Evolutionary conservation across 2,329 filamentous ascomycete species (phyloP).

Genomic region (Penicillium expansum): DNA sequence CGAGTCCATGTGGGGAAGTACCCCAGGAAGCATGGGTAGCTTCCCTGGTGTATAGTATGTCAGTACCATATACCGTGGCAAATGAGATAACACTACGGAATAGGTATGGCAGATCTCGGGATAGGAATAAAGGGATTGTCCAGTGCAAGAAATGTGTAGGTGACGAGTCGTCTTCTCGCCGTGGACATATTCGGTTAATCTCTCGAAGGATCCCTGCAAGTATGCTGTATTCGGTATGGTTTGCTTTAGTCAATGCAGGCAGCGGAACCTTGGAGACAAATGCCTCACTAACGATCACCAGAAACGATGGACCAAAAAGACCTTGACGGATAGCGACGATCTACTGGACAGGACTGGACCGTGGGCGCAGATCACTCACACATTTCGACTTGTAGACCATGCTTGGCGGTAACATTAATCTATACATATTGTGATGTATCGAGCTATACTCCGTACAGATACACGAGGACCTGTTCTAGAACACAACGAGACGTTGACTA

Average conservation of each 20-base stretch:
- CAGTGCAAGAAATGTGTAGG: neutral
- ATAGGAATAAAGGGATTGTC: neutral
- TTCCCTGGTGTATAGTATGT: neutral
- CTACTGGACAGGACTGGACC: neutral
- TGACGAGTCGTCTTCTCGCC: neutral
- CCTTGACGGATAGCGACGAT: neutral
- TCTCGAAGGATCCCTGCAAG: neutral
- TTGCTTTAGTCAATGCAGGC: neutral
- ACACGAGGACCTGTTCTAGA: neutral
- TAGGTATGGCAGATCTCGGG: neutral
- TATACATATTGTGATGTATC: neutral
- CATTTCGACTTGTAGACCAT: neutral
- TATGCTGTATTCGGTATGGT: neutral
- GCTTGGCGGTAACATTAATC: no score
- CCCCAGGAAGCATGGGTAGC: neutral
- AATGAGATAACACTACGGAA: neutral
- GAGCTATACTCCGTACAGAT: neutral
- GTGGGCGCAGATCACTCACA: neutral
- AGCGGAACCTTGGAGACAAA: neutral
- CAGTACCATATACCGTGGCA: neutral
- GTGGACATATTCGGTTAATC: neutral
- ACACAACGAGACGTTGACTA: neutral
- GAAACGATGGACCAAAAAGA: neutral
- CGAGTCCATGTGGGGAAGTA: neutral
- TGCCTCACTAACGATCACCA: neutral